These are phyloP conservation scores for Epichloe scottii DNA, from an alignment of 2,329 filamentous ascomycete species.

Conservation along the genomic window DNA sequence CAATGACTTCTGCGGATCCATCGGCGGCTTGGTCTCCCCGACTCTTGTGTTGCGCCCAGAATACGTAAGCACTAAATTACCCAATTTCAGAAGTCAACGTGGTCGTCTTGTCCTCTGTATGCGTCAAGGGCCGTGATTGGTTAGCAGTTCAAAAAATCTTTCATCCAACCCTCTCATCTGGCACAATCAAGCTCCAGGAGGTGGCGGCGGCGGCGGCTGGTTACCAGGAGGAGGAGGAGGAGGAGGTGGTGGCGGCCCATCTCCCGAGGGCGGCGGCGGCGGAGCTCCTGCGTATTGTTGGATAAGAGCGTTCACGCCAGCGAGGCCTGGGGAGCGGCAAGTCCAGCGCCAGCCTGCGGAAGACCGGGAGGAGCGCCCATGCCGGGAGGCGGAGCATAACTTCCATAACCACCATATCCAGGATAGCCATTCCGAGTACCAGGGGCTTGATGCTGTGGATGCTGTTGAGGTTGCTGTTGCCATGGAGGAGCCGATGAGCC, in stretches of 20 bases:
- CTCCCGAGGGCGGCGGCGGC: conserved; percentile 47
- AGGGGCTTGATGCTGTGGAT: conserved; percentile 36
- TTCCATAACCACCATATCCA: conserved; percentile 34
- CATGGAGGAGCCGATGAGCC: conserved; percentile 14
- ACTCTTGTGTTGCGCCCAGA: neutral
- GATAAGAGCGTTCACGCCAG: conserved; percentile 52
- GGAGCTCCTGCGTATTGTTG: conserved; percentile 51
- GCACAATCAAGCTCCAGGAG: conserved; percentile 31
- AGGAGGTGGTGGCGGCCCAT: conserved; percentile 39
- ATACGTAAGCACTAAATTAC: neutral
- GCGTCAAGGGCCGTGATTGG: neutral
- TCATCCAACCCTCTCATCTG: neutral
- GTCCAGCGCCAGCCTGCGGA: conserved; percentile 30
- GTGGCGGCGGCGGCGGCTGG: conserved; percentile 53
- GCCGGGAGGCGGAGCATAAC: conserved; percentile 32
- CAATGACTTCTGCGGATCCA: neutral
- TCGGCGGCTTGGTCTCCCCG: neutral
- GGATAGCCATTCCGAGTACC: conserved; percentile 45
- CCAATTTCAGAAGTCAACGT: neutral
- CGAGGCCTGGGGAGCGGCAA: conserved; percentile 43
- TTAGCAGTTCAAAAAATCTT: neutral
- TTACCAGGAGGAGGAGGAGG: conserved; percentile 52
- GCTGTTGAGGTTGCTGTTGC: conserved; percentile 30
- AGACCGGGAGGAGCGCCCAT: conserved; percentile 29
- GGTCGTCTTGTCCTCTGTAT: no score